Conservation (phyloP, 192 early-diverging fungal species). For the Coemansia sp. region DNA sequence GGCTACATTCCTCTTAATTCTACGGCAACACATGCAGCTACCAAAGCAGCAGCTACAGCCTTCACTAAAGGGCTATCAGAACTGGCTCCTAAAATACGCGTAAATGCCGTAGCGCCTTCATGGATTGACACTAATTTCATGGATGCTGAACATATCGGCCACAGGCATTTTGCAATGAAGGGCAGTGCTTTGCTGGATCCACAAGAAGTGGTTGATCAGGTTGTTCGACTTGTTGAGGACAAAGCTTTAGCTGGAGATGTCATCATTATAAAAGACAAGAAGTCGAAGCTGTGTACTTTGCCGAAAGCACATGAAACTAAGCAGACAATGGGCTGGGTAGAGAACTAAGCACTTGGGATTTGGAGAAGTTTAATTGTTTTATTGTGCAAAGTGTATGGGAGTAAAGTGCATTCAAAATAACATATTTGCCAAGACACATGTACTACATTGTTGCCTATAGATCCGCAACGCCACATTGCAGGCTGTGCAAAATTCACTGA, state of each 20-base stretch:
- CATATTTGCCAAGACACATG: too few species aligned
- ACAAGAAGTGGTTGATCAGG: conserved; percentile 51
- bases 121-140: conserved; percentile 56
- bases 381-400: too few species aligned
- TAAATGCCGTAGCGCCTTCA: conserved; percentile 60
- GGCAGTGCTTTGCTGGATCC: conserved; percentile 22
- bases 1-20: conserved; percentile 49
- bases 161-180: conserved; percentile 17
- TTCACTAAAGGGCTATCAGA: conserved; percentile 50
- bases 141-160: conserved; percentile 32
- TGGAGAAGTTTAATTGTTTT: too few species aligned
- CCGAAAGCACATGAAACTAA: conserved; percentile 24
- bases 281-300: conserved; percentile 10
- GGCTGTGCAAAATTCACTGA: too few species aligned
- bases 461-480: too few species aligned
- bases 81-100: conserved; percentile 52
- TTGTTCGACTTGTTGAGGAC: conserved; percentile 54
- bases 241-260: conserved; percentile 50
- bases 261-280: conserved; percentile 9
- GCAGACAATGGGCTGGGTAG: too few species aligned
- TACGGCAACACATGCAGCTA: conserved; percentile 67
- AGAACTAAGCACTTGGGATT: too few species aligned
- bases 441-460: too few species aligned
- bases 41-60: conserved; percentile 66
- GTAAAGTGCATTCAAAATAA: too few species aligned